These are phyloP conservation scores for Penicillium pulvis DNA, from an alignment of 495 filamentous ascomycete genomes.

Conservation along the genomic window DNA sequence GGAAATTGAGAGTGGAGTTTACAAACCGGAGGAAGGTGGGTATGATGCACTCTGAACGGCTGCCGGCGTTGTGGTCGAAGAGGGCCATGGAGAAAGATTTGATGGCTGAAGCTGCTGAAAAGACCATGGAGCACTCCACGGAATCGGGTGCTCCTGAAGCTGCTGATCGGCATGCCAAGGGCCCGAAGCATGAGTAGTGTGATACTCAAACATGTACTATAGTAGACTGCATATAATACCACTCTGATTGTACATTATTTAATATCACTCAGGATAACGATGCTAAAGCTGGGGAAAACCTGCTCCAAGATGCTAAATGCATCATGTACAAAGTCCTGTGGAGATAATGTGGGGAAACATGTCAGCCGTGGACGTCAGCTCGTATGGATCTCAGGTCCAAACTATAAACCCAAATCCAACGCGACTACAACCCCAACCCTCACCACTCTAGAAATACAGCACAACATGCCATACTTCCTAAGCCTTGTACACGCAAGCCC, in stretches of 20 bases:
- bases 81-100: background rate
- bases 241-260: background rate
- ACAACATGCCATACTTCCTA: background rate
- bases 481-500: background rate
- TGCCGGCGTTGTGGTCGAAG: background rate
- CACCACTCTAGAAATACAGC: background rate
- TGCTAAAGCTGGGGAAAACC: no score
- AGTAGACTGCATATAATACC: conserved; percentile 1
- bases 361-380: background rate
- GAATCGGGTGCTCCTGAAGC: background rate
- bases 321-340: no score
- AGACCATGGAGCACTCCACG: background rate
- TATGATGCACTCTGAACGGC: conserved; percentile 4
- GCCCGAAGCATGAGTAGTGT: background rate
- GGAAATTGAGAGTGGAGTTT: conserved; percentile 68
- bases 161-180: background rate
- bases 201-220: conserved; percentile 3
- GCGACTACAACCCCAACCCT: background rate
- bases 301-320: no score
- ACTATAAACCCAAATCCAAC: background rate
- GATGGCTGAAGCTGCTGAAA: background rate
- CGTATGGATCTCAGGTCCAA: background rate
- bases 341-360: background rate
- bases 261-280: no score
- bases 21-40: conserved; percentile 27